These are phyloP conservation scores for Trametes gibbosa DNA, from an alignment of 768 basidiomycete species.

Conservation along the genomic window DNA sequence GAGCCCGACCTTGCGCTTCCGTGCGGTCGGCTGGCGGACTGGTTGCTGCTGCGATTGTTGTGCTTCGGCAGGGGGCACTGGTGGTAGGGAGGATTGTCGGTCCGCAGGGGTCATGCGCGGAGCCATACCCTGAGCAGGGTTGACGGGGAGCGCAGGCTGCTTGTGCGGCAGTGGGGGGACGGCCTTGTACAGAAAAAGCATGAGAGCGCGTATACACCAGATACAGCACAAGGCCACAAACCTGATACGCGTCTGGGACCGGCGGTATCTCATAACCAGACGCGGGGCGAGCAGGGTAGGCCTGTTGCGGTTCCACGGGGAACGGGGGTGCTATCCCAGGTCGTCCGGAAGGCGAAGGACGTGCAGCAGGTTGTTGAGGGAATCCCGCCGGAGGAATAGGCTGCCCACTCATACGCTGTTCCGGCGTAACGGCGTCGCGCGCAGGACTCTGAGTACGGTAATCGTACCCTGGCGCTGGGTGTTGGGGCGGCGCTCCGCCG, in stretches of 20 bases:
- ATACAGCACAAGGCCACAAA: conserved; percentile 23
- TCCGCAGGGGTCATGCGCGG: conserved; percentile 25
- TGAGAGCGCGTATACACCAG: conserved; percentile 4
- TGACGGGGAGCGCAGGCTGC: conserved; percentile 26
- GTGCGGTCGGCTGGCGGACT: conserved; percentile 39
- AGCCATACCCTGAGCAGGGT: conserved; percentile 8
- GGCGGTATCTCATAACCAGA: conserved; percentile 33
- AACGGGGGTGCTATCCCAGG: conserved; percentile 44
- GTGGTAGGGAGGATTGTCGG: conserved; percentile 25
- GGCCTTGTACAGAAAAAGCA: not conserved
- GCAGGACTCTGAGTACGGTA: conserved; percentile 15
- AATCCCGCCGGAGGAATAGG: conserved; percentile 4
- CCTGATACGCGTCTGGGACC: conserved; percentile 37
- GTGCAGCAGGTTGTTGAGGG: conserved; percentile 27
- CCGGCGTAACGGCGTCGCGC: not conserved
- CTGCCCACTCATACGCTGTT: conserved; percentile 13
- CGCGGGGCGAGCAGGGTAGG: conserved; percentile 30
- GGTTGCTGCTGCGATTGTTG: conserved; percentile 34
- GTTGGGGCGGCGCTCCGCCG: conserved; percentile 15
- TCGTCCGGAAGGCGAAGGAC: conserved; percentile 40
- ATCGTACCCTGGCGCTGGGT: conserved; percentile 2
- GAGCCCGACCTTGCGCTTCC: conserved; percentile 86
- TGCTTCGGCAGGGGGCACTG: conserved; percentile 23
- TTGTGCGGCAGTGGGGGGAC: conserved; percentile 27
- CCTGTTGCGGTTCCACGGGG: conserved; percentile 38